A percentile compares a stretch with the other conserved stretches of the same genome.
These are phyloP conservation scores for Fraxinus anomala DNA, from an alignment of 257 asterid species.

Conservation along the genomic window DNA sequence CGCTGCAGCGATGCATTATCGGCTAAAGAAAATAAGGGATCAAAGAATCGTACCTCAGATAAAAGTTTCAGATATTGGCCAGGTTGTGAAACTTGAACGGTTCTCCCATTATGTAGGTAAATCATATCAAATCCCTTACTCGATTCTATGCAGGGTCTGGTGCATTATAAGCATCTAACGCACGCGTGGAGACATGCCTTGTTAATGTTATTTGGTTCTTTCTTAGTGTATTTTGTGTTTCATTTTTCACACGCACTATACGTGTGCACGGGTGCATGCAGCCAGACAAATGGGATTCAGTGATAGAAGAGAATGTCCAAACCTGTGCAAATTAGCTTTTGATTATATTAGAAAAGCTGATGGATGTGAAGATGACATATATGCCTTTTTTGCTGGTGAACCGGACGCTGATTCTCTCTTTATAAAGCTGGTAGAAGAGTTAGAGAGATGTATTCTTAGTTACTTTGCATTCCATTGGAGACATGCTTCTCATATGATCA, in stretches of 20 bases:
- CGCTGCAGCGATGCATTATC: conserved; percentile 70
- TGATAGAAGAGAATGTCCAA: conserved; percentile 74
- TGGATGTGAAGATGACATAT: conserved; percentile 80
- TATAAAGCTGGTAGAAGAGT: conserved; percentile 82
- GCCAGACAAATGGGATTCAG: conserved; percentile 90
- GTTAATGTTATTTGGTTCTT: not conserved
- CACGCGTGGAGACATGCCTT: not conserved
- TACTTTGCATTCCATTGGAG: conserved; percentile 94
- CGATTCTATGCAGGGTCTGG: not conserved
- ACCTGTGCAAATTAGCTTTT: conserved; percentile 78
- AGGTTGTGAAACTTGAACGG: conserved; percentile 66
- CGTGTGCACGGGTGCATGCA: conserved; percentile 39
- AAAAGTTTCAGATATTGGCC: conserved; percentile 60
- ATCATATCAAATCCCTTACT: conserved; percentile 17
- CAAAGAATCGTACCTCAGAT: conserved; percentile 60
- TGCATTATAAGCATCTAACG: not conserved
- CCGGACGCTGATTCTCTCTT: conserved; percentile 84
- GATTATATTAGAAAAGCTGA: conserved; percentile 76
- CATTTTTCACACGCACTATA: not conserved
- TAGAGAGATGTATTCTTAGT: conserved; percentile 85
- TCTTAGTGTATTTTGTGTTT: not conserved
- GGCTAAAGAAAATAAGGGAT: conserved; percentile 50
- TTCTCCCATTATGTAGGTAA: conserved; percentile 96
- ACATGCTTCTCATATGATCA: conserved; percentile 73
- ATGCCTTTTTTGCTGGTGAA: conserved; percentile 61